These are phyloP conservation scores for Artemisia argyi DNA, from an alignment of 129 eudicot species.

Conservation along the genomic window DNA sequence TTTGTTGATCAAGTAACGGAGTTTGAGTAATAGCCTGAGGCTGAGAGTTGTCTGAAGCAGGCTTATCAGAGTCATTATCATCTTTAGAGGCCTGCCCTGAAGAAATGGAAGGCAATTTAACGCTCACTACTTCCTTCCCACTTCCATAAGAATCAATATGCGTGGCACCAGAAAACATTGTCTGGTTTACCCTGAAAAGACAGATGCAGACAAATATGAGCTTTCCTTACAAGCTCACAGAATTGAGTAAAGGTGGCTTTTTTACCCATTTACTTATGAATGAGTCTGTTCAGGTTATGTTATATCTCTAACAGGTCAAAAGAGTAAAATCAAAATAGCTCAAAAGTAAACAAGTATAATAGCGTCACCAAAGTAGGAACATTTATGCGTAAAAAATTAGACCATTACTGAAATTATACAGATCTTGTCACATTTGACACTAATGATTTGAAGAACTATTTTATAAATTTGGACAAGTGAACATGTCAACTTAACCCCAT, in stretches of 20 bases:
- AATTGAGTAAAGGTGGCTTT: no score
- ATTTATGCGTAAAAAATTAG: no score
- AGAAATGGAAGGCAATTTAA: slow-evolving; percentile 76
- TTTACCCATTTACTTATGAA: background rate
- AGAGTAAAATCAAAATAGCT: no score
- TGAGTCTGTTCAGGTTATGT: no score
- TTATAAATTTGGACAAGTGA: no score
- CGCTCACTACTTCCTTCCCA: slow-evolving; percentile 75
- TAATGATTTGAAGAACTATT: no score
- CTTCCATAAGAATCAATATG: slow-evolving; percentile 61
- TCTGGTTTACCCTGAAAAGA: slow-evolving; percentile 79
- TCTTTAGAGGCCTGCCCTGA: slow-evolving; percentile 47
- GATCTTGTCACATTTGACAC: no score
- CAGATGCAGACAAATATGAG: background rate
- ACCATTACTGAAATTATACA: no score
- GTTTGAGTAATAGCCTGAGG: slow-evolving; percentile 24
- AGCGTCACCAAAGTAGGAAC: no score
- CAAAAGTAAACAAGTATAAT: no score
- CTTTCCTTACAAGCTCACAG: background rate
- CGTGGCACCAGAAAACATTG: slow-evolving; percentile 81
- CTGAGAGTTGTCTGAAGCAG: slow-evolving; percentile 24
- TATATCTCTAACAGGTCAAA: background rate
- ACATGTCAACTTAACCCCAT: no score
- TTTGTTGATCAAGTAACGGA: slow-evolving; percentile 43
- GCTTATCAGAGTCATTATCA: slow-evolving; percentile 33